These are phyloP conservation scores for Beauveria bassiana DNA, from an alignment of 2,329 filamentous ascomycete genomes.

Conservation along the genomic window DNA sequence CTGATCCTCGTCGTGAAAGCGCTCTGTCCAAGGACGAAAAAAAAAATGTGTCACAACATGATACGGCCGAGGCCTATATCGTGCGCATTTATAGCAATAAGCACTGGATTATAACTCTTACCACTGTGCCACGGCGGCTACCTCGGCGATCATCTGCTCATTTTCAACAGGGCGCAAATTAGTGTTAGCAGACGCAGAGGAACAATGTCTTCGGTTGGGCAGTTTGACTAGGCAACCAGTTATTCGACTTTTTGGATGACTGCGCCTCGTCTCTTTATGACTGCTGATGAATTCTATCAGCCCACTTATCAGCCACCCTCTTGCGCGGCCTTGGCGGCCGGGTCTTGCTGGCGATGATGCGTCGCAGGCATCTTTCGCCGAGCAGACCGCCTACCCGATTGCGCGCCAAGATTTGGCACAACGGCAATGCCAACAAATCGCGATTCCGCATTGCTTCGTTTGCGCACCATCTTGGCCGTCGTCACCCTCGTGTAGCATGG, in stretches of 20 bases:
- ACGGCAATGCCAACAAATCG: neutral
- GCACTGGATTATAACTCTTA: no score
- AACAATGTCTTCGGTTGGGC: neutral
- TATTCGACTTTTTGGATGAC: neutral
- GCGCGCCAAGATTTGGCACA: neutral
- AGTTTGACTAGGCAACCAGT: neutral
- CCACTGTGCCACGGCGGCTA: no score
- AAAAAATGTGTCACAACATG: neutral
- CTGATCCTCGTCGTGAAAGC: neutral
- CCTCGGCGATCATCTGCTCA: no score
- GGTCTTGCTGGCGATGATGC: neutral
- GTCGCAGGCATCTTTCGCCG: neutral
- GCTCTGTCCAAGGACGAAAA: neutral
- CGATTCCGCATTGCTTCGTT: neutral
- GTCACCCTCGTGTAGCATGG: neutral
- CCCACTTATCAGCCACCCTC: constrained; percentile 7
- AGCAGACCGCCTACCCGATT: constrained; percentile 6
- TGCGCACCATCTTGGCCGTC: neutral
- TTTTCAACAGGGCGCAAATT: neutral
- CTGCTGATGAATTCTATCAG: neutral
- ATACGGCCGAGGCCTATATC: neutral
- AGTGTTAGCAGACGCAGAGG: neutral
- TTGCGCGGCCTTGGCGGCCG: neutral
- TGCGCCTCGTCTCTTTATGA: neutral
- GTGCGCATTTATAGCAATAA: neutral